Percentiles rank a stretch among this genome's conserved stretches.
Evolutionary conservation across 768 basidiomycete species (phyloP).

Genomic region (Kwoniella heveanensis): DNA sequence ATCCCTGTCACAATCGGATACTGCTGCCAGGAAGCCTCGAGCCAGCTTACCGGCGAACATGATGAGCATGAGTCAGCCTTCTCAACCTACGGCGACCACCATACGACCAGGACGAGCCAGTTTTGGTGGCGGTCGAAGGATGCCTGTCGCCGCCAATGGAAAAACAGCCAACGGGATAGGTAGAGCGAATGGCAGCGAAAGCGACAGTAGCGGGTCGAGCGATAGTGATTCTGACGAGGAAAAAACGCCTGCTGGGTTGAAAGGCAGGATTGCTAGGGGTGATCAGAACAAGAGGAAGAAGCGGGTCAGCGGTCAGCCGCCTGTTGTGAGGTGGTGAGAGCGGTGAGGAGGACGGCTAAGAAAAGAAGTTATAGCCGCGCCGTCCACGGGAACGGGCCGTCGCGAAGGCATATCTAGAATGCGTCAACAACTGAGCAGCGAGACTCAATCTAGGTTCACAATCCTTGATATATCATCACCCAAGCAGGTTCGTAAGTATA

Average conservation of each 20-base stretch:
- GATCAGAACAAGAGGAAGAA: constrained; percentile 11
- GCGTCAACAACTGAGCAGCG: no score
- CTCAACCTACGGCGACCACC: no score
- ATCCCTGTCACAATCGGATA: background rate
- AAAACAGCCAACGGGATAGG: background rate
- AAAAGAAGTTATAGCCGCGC: no score
- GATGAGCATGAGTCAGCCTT: background rate
- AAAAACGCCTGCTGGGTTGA: constrained; percentile 9
- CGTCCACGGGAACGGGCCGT: no score
- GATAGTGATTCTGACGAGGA: constrained; percentile 22
- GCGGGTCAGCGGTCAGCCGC: background rate
- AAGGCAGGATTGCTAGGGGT: constrained; percentile 18
- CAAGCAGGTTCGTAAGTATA: no score
- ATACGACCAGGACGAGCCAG: background rate
- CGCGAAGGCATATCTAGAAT: no score
- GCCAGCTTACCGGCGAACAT: background rate
- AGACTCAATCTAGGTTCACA: no score
- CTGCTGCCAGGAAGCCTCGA: background rate
- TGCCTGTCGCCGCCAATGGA: background rate
- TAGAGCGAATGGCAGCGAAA: background rate
- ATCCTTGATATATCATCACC: no score
- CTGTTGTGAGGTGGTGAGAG: constrained; percentile 5
- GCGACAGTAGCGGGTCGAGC: constrained; percentile 5
- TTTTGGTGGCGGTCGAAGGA: background rate
- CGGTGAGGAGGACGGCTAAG: no score